These are phyloP conservation scores for Astrothelium macrocarpum DNA, from an alignment of 495 filamentous ascomycete genomes.

Conservation along the genomic window DNA sequence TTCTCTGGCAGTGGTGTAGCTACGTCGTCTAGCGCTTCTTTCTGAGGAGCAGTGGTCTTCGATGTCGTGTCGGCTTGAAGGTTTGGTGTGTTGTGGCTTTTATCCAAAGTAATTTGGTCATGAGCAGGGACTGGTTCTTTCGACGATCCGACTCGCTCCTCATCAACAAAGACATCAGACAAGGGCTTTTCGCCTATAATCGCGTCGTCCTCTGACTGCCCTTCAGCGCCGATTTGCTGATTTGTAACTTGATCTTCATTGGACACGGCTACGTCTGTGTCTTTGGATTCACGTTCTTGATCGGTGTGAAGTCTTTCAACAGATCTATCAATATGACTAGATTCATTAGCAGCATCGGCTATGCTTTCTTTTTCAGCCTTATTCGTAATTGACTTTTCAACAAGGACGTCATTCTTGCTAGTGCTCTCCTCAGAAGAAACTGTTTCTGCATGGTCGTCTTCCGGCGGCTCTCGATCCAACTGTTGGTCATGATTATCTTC, in stretches of 20 bases:
- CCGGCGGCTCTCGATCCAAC: too few relatives aligned
- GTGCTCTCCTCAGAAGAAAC: too few relatives aligned
- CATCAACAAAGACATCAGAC: conserved; percentile 1
- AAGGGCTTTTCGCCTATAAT: neutral
- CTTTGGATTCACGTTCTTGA: neutral
- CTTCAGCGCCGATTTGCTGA: neutral
- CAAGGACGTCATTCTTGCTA: too few relatives aligned
- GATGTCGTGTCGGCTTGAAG: neutral
- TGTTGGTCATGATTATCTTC: too few relatives aligned
- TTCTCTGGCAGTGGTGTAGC: neutral
- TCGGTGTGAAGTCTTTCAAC: neutral
- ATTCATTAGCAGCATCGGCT: too few relatives aligned
- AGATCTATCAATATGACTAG: neutral
- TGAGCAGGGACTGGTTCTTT: neutral
- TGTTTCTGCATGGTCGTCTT: too few relatives aligned
- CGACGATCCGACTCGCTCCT: neutral
- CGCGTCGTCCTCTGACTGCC: neutral
- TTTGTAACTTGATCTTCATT: neutral
- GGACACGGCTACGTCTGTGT: neutral
- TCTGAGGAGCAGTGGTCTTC: neutral
- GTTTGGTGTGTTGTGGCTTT: neutral
- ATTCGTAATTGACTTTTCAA: too few relatives aligned
- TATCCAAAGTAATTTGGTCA: neutral
- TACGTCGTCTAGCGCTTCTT: neutral
- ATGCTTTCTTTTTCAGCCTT: too few relatives aligned